Percentiles rank a stretch among this genome's conserved stretches.
Evolutionary conservation across 768 basidiomycete genomes (phyloP).

Genomic region (Kwoniella bestiolae): DNA sequence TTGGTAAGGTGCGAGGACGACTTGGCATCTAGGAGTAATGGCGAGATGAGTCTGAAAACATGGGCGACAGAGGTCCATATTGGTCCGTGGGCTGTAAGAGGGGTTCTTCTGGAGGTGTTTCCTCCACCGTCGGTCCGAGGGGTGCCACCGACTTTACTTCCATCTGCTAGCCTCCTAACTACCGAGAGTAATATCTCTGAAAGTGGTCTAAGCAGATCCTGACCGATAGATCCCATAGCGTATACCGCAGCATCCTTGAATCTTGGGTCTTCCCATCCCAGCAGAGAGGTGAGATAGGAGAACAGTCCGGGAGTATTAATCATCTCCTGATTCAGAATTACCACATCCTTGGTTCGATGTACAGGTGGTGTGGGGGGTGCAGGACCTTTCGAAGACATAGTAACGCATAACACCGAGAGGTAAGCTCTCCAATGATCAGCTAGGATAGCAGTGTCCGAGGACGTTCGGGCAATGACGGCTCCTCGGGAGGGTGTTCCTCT

Average conservation of each 20-base stretch:
- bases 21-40: slow-evolving; percentile 71
- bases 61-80: slow-evolving; percentile 75
- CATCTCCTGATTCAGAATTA: slow-evolving; percentile 77
- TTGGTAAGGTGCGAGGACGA: slow-evolving; percentile 73
- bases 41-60: slow-evolving; percentile 84
- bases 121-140: slow-evolving; percentile 60
- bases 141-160: slow-evolving; percentile 60
- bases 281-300: slow-evolving; percentile 80
- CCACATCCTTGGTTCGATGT: slow-evolving; percentile 48
- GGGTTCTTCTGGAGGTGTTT: slow-evolving; percentile 67
- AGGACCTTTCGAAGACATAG: slow-evolving; percentile 63
- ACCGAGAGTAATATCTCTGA: slow-evolving; percentile 82
- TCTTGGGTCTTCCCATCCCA: slow-evolving; percentile 79
- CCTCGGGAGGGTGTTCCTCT: slow-evolving; percentile 29
- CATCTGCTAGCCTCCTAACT: slow-evolving; percentile 83
- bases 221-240: slow-evolving; percentile 84
- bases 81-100: slow-evolving; percentile 70
- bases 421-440: slow-evolving; percentile 56
- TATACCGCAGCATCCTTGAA: slow-evolving; percentile 86
- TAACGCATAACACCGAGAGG: slow-evolving; percentile 80
- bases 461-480: slow-evolving; percentile 22
- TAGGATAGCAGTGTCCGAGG: slow-evolving; percentile 46
- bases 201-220: slow-evolving; percentile 74
- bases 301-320: slow-evolving; percentile 83
- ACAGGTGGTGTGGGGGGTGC: slow-evolving; percentile 44